Evolutionary conservation across 129 eudicot genomes (phyloP).

Genomic region (Flaveria sonorensis): DNA sequence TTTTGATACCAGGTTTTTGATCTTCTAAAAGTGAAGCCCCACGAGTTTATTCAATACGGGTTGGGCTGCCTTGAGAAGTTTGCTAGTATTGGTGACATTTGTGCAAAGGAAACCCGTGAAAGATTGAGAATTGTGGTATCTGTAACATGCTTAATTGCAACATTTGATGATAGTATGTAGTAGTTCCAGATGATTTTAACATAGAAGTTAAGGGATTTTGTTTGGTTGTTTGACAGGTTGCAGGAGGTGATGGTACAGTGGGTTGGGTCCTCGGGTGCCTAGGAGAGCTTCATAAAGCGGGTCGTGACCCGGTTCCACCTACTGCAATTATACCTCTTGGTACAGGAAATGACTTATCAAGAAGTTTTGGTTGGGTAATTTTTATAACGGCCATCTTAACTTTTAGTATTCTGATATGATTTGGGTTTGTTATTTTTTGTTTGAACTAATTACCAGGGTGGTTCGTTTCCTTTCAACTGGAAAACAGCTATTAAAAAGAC

Average conservation of each 20-base stretch:
- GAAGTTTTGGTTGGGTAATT: constrained; percentile 98
- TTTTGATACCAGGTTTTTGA: constrained; percentile 66
- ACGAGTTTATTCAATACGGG: constrained; percentile 79
- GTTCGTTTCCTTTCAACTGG: constrained; percentile 97
- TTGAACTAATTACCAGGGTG: constrained; percentile 58
- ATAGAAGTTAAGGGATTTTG: constrained; percentile 16
- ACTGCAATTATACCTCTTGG: constrained; percentile 93
- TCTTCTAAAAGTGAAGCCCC: constrained; percentile 72
- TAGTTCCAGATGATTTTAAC: neutral
- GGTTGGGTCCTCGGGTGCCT: constrained; percentile 98
- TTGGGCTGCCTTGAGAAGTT: constrained; percentile 84
- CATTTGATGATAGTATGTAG: neutral
- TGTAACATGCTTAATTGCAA: neutral
- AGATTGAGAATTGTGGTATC: constrained; percentile 85
- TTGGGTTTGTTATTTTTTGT: constrained; percentile 26
- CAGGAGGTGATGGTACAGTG: constrained; percentile 99
- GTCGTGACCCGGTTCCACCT: constrained; percentile 83
- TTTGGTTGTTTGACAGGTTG: constrained; percentile 59
- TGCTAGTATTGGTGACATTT: constrained; percentile 71
- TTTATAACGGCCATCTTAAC: constrained; percentile 1
- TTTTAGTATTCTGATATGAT: constrained; percentile 6
- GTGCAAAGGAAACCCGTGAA: constrained; percentile 83
- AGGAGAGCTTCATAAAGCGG: constrained; percentile 80
- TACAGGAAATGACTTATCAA: constrained; percentile 92
- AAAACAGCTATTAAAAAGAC: constrained; percentile 84